Evolutionary conservation across 306 rosid genomes (phyloP), one percentile per base, ranked within the genome.

Genomic region (Medicago ruthenica): DNA sequence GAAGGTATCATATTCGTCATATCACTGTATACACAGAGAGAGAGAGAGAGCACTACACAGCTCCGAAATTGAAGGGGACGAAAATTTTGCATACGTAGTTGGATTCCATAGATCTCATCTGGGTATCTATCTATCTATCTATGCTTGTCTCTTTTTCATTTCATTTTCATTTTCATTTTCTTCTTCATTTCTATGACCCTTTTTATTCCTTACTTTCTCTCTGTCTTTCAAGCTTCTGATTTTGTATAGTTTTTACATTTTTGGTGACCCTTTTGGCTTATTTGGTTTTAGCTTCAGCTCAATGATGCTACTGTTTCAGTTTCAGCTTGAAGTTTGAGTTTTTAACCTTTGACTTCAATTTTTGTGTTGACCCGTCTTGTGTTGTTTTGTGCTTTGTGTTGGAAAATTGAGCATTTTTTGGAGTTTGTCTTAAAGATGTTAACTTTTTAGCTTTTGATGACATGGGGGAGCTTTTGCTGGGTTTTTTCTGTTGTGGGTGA

Each of bases 1-100:
- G 83, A 73, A 37, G 77, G 67, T 54, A 5, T 74, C 82, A 62
- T 55, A 55, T 12, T 55, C 61, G 9, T 55, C 37, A 18, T 48
- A 58, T 73, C 17, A 70, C 67, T 77, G 72, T 68, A 10, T 10
- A 18, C 53, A 61, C 0, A 2, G 0, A 54, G 60, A 54, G 5
- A 0, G 5, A 54, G 13, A 18, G 12, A 42, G 60, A 50, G 21
- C 65, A 65, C 50, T 61, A 1, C 70, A 72, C 72, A 71, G 75
- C 82, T 85, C 89, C 89, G 81, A 79, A 69, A 73, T 82, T 53
- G 79, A 37, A 79, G 86, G 85, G 66, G 53, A 13, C 36, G 73
- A 67, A 61, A 73, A 0, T 76, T 79, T 79, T 76, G 74, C 71
- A 79, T 75, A 59, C 55, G 40, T 58, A 8, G 0, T 79, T 72